A percentile compares a stretch with the other conserved stretches of the same genome.
Evolutionary conservation across 2,329 filamentous ascomycete genomes (phyloP).

Genomic region (Aspergillus bombycis): DNA sequence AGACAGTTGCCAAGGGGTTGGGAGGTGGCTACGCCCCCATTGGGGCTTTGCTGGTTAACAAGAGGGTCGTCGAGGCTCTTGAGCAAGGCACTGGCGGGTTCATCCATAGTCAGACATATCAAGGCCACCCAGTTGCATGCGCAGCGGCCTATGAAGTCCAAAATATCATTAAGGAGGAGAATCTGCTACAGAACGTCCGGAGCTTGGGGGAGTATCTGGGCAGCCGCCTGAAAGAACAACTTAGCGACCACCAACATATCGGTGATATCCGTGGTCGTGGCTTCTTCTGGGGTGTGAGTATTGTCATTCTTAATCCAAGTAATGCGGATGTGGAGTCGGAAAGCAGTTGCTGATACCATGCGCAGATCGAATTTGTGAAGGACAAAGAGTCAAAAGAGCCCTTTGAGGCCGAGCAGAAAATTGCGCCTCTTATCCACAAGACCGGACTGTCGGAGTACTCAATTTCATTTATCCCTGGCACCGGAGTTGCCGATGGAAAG

Average conservation of each 20-base stretch:
- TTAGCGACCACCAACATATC: conserved; percentile 51
- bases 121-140: conserved; percentile 57
- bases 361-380: conserved; percentile 58
- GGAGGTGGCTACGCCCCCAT: conserved; percentile 59
- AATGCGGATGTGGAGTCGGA: not conserved
- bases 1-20: conserved; percentile 61
- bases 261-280: conserved; percentile 59
- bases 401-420: conserved; percentile 46
- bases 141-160: conserved; percentile 57
- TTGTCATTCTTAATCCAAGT: not conserved
- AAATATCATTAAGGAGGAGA: conserved; percentile 54
- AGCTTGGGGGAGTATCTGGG: conserved; percentile 35
- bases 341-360: conserved; percentile 7
- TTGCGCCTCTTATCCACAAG: conserved; percentile 52
- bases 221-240: conserved; percentile 44
- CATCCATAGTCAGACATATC: conserved; percentile 61
- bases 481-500: conserved; percentile 54
- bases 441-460: conserved; percentile 47
- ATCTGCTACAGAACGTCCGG: conserved; percentile 49
- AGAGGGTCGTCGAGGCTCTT: conserved; percentile 52
- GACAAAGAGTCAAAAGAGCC: conserved; percentile 55
- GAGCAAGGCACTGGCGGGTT: conserved; percentile 49
- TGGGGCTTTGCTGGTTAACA: conserved; percentile 54
- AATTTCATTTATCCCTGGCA: conserved; percentile 57
- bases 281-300: conserved; percentile 57